Percentiles rank a stretch among this genome's conserved stretches.
These are phyloP conservation scores for Paramecium octaurelia DNA, from an alignment of 73 alveolate species.

Conservation along the genomic window DNA sequence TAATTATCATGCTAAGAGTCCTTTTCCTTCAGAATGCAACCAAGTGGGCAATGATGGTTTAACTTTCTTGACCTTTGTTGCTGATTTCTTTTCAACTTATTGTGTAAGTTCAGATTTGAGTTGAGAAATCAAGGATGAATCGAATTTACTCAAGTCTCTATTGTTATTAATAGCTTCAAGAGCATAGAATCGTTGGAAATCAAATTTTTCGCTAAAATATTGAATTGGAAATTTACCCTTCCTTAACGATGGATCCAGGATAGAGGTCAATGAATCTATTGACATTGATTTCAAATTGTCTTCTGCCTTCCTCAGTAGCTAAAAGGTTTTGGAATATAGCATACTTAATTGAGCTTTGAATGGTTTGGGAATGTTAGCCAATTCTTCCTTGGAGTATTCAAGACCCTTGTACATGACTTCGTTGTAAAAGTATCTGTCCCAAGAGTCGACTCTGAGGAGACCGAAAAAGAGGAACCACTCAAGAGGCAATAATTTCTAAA, in stretches of 20 bases:
- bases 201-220: conserved; percentile 33
- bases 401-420: conserved; percentile 11
- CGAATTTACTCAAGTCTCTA: conserved; percentile 55
- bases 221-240: neutral
- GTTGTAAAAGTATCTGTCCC: conserved; percentile 64
- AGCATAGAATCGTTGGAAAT: conserved; percentile 60
- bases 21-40: conserved; percentile 9
- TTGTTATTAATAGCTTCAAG: conserved; percentile 47
- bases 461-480: conserved; percentile 43
- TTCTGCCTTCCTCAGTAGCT: conserved; percentile 55
- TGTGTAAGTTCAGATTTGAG: conserved; percentile 45
- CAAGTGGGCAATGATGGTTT: conserved; percentile 47
- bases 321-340: neutral
- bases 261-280: conserved; percentile 44
- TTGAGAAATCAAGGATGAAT: conserved; percentile 24
- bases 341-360: conserved; percentile 22
- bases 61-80: conserved; percentile 39
- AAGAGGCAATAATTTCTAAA: conserved; percentile 15
- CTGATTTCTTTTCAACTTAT: conserved; percentile 6
- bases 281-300: conserved; percentile 53
- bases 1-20: conserved; percentile 18
- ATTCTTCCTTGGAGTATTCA: conserved; percentile 12
- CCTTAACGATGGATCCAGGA: conserved; percentile 50
- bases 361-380: conserved; percentile 26
- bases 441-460: conserved; percentile 51